Conservation (phyloP, 306 rosid genomes). For the Biancaea sappan region DNA sequence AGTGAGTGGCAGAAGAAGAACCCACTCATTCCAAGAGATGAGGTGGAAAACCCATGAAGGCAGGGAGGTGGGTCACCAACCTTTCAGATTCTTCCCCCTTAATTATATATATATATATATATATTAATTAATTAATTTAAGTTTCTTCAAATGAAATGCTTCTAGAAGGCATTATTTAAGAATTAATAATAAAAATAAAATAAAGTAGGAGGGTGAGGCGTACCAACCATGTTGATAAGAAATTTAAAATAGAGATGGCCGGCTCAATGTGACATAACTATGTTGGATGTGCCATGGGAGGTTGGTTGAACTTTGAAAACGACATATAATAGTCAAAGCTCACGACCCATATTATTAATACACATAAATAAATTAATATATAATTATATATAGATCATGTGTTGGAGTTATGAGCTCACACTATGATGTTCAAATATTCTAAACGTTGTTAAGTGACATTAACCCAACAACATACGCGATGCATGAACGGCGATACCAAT, state of each 20-base stretch:
- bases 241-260: constrained; percentile 28
- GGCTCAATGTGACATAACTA: constrained; percentile 33
- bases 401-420: constrained; percentile 20
- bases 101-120: no score
- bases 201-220: constrained; percentile 39
- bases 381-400: constrained; percentile 7
- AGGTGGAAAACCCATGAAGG: constrained; percentile 37
- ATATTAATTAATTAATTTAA: constrained; percentile 27
- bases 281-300: constrained; percentile 12
- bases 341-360: not conserved
- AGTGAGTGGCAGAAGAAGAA: constrained; percentile 26
- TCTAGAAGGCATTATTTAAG: constrained; percentile 28
- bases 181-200: constrained; percentile 20
- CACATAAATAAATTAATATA: not conserved
- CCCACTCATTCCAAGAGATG: constrained; percentile 33
- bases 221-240: constrained; percentile 40
- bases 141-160: not conserved
- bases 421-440: not conserved
- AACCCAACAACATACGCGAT: not conserved
- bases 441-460: constrained; percentile 2
- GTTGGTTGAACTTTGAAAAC: constrained; percentile 36
- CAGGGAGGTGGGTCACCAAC: constrained; percentile 51
- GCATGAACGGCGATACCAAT: constrained; percentile 10
- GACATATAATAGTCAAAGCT: constrained; percentile 22
- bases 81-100: constrained; percentile 33